These are phyloP conservation scores for Psilocybe azurescens DNA, from an alignment of 768 basidiomycete species.

Conservation along the genomic window DNA sequence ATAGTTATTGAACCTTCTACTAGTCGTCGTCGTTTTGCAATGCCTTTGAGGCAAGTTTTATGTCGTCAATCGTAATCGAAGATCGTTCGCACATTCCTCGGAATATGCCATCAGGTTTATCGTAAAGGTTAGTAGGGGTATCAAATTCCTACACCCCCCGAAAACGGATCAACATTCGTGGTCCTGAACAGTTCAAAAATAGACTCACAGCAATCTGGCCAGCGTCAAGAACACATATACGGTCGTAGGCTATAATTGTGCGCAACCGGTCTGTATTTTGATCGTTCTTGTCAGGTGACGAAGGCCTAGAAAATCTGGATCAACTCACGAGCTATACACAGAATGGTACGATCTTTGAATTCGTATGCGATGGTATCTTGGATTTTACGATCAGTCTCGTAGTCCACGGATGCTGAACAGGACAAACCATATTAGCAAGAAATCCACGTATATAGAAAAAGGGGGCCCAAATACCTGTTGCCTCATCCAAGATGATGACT, in stretches of 20 bases:
- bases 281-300: constrained; percentile 5
- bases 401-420: constrained; percentile 78
- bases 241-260: constrained; percentile 88
- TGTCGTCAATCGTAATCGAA: constrained; percentile 76
- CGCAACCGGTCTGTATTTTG: constrained; percentile 69
- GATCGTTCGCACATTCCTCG: constrained; percentile 86
- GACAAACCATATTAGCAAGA: neutral
- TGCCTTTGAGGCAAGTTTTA: constrained; percentile 46
- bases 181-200: constrained; percentile 1
- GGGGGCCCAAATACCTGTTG: constrained; percentile 56
- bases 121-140: constrained; percentile 71
- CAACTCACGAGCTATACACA: constrained; percentile 84
- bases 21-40: neutral
- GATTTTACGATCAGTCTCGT: constrained; percentile 89
- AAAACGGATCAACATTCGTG: neutral
- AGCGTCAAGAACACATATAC: constrained; percentile 86
- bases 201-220: constrained; percentile 71
- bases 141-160: constrained; percentile 70
- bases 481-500: constrained; percentile 90
- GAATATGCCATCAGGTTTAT: constrained; percentile 69
- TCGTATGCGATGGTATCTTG: constrained; percentile 87
- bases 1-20: neutral
- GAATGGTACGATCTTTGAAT: constrained; percentile 83
- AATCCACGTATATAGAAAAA: neutral
- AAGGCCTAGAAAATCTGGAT: neutral